Evolutionary conservation across 768 basidiomycete species (phyloP).

Genomic region (Boletus subcaerulescens): DNA sequence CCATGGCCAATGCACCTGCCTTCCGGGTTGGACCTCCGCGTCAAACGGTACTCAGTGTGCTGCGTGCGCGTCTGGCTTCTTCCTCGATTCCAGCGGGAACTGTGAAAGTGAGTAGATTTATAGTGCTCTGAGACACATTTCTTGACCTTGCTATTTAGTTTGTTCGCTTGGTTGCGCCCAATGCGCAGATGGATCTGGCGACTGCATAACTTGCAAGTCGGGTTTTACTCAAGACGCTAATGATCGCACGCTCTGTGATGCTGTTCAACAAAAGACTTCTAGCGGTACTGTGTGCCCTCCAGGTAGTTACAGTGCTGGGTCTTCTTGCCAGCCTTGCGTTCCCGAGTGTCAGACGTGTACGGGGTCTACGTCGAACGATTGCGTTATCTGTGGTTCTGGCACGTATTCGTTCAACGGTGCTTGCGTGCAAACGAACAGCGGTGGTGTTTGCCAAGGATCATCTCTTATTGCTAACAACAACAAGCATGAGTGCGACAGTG

Average conservation of each 20-base stretch:
- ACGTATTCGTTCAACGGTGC: conserved; percentile 61
- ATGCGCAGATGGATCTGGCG: conserved; percentile 66
- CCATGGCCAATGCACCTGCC: conserved; percentile 71
- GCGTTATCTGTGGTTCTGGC: conserved; percentile 63
- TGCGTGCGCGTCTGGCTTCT: conserved; percentile 73
- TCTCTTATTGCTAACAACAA: conserved; percentile 74
- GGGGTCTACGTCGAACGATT: conserved; percentile 65
- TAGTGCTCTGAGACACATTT: not conserved
- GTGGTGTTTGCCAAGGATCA: conserved; percentile 73
- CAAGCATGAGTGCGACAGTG: conserved; percentile 83
- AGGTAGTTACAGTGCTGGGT: conserved; percentile 59
- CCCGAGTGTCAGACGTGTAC: conserved; percentile 68
- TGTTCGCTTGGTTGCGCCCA: conserved; percentile 70
- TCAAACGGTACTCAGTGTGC: conserved; percentile 76
- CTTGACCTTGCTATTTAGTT: conserved; percentile 37
- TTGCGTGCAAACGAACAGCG: conserved; percentile 63
- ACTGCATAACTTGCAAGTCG: conserved; percentile 68
- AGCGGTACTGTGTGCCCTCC: conserved; percentile 59
- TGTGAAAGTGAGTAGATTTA: conserved; percentile 54
- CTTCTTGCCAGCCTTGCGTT: conserved; percentile 57
- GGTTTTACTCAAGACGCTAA: conserved; percentile 67
- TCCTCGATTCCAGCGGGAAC: conserved; percentile 62
- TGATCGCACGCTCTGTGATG: conserved; percentile 64
- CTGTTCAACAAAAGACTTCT: conserved; percentile 47
- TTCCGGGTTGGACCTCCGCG: conserved; percentile 69